Base-by-base conservation (phyloP, 2,329 filamentous ascomycete species). In the Bipolaris oryzae region DNA sequence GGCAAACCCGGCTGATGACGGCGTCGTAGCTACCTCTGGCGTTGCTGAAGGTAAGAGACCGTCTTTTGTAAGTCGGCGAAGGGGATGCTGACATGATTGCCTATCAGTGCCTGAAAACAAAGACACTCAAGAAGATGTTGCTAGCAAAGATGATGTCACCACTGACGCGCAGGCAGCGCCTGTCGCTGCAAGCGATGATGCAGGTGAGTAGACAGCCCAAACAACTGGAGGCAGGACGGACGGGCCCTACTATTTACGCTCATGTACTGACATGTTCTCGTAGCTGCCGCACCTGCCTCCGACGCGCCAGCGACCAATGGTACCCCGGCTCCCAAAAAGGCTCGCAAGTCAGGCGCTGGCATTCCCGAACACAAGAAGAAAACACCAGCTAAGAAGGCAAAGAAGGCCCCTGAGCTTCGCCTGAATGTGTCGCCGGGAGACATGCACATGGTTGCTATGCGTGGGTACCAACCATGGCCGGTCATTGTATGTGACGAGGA, bases 401-500 rank as follows among this genome's bases (percentile, higher is more conserved):
- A 87, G 74, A 93, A 90, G 45, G 88, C 88, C 78, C 83, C 84
- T 60, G 88, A 88, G 51, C 74, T 83, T 41, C 79, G 81, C 67
- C 83, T 91, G 50, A 86, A 96, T 73, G 93, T 91, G 62, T 84
- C 96, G 80, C 91, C 95, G 4, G 95, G 96, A 66, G 89, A 98
- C 70, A 90, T 93, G 78, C 98, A 90, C 79, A 88, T 96, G 73
- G 92, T 96, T 63, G 91, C 93, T 76, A 87, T 99, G 77, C 96
- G 96, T 82, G 95, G 94, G 58, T 96, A 91, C 77, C 91, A 95
- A 31, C 89, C 91, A 37, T 99, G 95, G 95, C 95, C 95, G 15
- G 89, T 92, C 52, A 90, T 99, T 73, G 87, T 99, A 68, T 95
- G 91, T 75, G 92, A 96, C 74, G 94, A 99, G 76, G 88, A 89